Percentiles rank a stretch among this genome's conserved stretches.
Conservation (phyloP, 306 rosid species). For the Oemleria cerasiformis region DNA sequence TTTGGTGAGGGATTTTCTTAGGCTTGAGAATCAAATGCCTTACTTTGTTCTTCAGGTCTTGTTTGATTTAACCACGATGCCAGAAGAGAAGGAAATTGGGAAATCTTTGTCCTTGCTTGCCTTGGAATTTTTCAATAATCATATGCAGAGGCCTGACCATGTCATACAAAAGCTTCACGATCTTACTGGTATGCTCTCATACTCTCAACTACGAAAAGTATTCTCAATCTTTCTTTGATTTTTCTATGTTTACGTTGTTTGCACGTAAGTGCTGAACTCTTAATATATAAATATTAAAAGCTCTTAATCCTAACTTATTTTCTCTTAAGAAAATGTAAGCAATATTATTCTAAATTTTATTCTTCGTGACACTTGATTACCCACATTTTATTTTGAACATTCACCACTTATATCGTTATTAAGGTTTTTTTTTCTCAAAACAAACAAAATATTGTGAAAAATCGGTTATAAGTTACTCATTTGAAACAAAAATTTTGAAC, state of each 20-base stretch:
- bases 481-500: no score
- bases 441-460: no score
- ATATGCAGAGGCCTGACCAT: constrained; percentile 36
- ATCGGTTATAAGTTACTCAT: no score
- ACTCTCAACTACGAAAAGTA: neutral
- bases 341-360: no score
- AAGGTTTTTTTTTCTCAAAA: no score
- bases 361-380: no score
- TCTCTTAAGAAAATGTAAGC: no score
- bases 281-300: no score
- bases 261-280: neutral
- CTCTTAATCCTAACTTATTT: no score
- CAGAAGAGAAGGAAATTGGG: constrained; percentile 5
- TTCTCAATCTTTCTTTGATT: neutral
- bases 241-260: neutral
- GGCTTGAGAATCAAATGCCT: constrained; percentile 77
- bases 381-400: no score
- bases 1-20: constrained; percentile 51
- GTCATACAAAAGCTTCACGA: constrained; percentile 13
- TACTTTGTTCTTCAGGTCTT: constrained; percentile 43
- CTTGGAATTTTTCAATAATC: constrained; percentile 51
- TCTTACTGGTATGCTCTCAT: constrained; percentile 11
- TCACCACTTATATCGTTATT: no score
- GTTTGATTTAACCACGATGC: constrained; percentile 27
- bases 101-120: constrained; percentile 35